Evolutionary conservation across 1,139 yeast genomes (phyloP), one percentile per base, ranked within the genome.

Genomic region (Suhomyces bribrorum): DNA sequence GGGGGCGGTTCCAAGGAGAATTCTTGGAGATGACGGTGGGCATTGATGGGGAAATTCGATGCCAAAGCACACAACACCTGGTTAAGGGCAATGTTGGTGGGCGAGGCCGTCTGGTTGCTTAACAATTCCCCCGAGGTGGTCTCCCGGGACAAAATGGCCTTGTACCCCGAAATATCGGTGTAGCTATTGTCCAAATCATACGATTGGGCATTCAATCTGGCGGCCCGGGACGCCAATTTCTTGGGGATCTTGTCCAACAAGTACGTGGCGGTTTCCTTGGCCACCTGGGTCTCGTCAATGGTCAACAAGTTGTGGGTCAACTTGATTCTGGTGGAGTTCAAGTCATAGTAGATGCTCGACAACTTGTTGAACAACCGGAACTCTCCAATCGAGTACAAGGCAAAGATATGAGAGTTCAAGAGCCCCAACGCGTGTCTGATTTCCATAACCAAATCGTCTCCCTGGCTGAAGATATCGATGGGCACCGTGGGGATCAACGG

Each of bases 81-180:
- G 55, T 77, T 81, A 37, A 76, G 73, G 9, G 94, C 87, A 44
- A 88, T 66, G 32, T 63, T 59, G n/a, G 86, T 74, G 5, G 92
- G 83, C 27, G 69, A 46, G 1, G 65, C 48, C 32, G 46, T 58
- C 11, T 64, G 59, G 41, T 60, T 68, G 22, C 79, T 63, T 49
- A 81, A 74, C 37, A 87, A 65, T 41, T 80, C 81, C 36, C 95
- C 96, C 13, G 83, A 65, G 15, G 60, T 49, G 6, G 77, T 65
- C 50, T 82, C 80, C 64, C 92, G 75, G 0, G 88, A 75, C 48
- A 83, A 66, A 30, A 84, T 73, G 1, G 90, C 79, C 54, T 84
- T 86, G 54, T 85, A 83, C 17, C 92, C 96, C 13, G 86, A 77
- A 28, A 84, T 77, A 57, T 87, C 95, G 37, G 81, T 66, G 42